Evolutionary conservation across 768 basidiomycete species (phyloP), one percentile per base, ranked within the genome.

Genomic region (Chlorophyllum brunneum): DNA sequence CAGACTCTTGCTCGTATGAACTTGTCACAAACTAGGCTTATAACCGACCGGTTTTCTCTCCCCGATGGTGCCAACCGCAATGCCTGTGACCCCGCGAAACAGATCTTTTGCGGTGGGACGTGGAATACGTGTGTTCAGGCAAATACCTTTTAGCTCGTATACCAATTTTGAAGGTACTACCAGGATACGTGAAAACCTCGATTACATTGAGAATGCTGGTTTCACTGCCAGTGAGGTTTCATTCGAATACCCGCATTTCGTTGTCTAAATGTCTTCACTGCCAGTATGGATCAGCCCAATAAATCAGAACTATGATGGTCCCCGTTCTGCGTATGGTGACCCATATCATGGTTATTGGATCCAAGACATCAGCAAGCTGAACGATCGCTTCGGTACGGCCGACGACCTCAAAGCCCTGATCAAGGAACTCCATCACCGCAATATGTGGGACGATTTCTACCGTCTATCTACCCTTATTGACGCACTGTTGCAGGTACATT

Each of bases 271-370:
- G 31, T 33, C 20, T 56, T 16, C 15, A 24, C 49, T 48, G 51
- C 13, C 54, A 84, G 84, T 91, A 40, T 92, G 89, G 89, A 91
- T 90, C 54, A 88, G 85, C 55, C 91, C 90, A 9, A 78, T 92
- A 15, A 83, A 80, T 53, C 79, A 89, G 67, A 91, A 91, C 63
- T 89, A 86, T 55, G 68, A 86, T 31, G 87, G 88, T 0, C 80
- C 84, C 10, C 63, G 77, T 41, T 82, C 87, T 2, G 70, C 80
- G 0, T 92, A 91, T 63, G 88, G 90, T 16, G 86, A 90, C 59
- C 70, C 92, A 13, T 93, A 93, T 67, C 90, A 92, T 59, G 90
- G 90, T 15, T 92, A 92, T 67, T 92, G 91, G 89, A 75, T 82
- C 26, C 77, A 81, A 46, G 84, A 92, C 64, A 75, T 85, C 24